Conservation (phyloP, 2,329 filamentous ascomycete species). For the Xylariaceae sp. region DNA sequence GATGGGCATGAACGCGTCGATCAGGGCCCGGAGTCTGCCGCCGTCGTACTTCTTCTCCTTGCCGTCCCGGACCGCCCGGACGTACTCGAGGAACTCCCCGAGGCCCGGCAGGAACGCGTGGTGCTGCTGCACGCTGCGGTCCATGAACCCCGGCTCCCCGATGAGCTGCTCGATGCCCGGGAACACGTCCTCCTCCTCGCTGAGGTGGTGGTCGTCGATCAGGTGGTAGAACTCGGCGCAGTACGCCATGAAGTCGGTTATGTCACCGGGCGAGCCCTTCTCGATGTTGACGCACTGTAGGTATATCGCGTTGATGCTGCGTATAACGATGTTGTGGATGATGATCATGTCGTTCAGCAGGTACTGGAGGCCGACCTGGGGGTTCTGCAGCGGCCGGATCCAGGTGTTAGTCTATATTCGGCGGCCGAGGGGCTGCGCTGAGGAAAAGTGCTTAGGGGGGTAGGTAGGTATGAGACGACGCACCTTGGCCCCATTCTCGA, state of each 20-base stretch:
- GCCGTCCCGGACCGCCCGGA: constrained; percentile 32
- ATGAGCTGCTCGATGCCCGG: constrained; percentile 41
- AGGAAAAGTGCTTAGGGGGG: too few relatives aligned
- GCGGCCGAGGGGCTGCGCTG: neutral
- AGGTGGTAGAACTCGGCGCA: neutral
- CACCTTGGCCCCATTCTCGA: too few relatives aligned
- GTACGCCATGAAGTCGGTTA: too few relatives aligned
- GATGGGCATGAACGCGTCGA: constrained; percentile 35
- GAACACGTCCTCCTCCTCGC: constrained; percentile 45
- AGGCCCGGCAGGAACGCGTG: constrained; percentile 43
- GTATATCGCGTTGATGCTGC: too few relatives aligned
- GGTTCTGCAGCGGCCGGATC: neutral
- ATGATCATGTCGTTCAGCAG: neutral
- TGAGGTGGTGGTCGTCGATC: constrained; percentile 39
- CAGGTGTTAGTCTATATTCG: neutral
- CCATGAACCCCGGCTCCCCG: constrained; percentile 43
- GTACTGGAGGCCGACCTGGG: neutral
- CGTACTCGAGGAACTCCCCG: constrained; percentile 37
- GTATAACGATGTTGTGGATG: neutral
- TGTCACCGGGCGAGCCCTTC: too few relatives aligned
- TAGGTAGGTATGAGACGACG: too few relatives aligned
- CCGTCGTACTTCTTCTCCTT: constrained; percentile 38
- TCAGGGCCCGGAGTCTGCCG: neutral
- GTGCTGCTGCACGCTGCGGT: constrained; percentile 46
- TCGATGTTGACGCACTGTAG: too few relatives aligned